A percentile compares a stretch with the other conserved stretches of the same genome.
Conservation (phyloP, 441 rosid genomes). For the Euphorbia schlechtendalii region DNA sequence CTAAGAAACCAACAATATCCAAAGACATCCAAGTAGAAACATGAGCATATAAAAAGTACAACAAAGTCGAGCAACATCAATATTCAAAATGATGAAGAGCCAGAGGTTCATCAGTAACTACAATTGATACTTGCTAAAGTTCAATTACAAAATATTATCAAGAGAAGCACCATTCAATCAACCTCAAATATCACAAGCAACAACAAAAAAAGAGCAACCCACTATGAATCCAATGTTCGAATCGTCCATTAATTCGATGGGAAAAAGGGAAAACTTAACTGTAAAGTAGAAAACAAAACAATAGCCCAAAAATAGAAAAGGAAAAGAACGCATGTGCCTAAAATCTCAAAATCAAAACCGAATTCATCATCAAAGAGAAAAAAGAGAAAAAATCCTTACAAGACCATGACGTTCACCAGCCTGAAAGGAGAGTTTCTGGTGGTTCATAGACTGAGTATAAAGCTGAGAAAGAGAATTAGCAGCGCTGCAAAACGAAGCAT, state of each 20-base stretch:
- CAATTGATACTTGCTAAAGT: neutral
- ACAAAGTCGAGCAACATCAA: too few species aligned
- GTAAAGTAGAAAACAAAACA: neutral
- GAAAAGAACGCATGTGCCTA: neutral
- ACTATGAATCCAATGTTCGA: too few species aligned
- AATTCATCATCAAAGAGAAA: neutral
- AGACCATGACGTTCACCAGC: slow-evolving; percentile 88
- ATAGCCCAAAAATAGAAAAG: neutral
- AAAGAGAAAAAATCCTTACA: slow-evolving; percentile 27
- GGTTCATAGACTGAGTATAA: slow-evolving; percentile 83
- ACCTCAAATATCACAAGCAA: neutral
- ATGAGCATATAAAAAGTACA: too few species aligned
- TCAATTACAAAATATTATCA: neutral
- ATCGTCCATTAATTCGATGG: neutral
- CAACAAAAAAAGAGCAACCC: neutral
- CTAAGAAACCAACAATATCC: too few species aligned
- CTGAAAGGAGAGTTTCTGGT: slow-evolving; percentile 79
- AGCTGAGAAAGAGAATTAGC: slow-evolving; percentile 89
- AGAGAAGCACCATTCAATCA: neutral
- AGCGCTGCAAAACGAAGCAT: slow-evolving; percentile 74
- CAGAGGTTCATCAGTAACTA: neutral
- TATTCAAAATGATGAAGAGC: neutral
- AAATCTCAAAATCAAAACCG: neutral
- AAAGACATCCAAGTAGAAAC: too few species aligned
- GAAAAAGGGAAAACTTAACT: neutral